phyloP scores from a whole-genome alignment of 345 rosid species.

The Mallotus nudiflorus region DNA sequence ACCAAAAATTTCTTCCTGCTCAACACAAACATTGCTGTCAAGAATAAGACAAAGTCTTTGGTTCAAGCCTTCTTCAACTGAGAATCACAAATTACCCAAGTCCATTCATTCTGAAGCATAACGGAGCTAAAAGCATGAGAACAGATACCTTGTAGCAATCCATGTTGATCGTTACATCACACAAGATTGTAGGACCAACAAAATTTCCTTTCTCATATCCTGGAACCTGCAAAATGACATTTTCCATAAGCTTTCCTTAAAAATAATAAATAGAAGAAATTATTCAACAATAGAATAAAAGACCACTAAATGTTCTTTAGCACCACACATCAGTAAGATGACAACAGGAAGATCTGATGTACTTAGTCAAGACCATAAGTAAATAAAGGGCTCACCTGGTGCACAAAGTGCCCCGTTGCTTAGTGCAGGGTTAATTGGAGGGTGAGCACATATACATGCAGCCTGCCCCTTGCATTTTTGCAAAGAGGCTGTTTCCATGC shows the following conservation, averaged over 20 bases:
- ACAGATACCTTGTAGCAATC: conserved; percentile 42
- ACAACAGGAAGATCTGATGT: not conserved
- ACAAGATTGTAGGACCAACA: conserved; percentile 44
- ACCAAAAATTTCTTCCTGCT: conserved; percentile 53
- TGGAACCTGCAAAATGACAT: conserved; percentile 34
- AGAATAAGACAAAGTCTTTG: conserved; percentile 27
- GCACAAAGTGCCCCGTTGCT: too few relatives aligned
- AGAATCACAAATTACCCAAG: conserved; percentile 25
- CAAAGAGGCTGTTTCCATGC: too few relatives aligned
- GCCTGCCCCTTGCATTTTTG: too few relatives aligned
- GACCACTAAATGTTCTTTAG: not conserved
- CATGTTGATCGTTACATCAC: conserved; percentile 40
- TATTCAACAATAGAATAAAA: conserved; percentile 6
- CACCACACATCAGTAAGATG: not conserved
- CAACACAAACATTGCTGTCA: conserved; percentile 38
- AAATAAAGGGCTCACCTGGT: too few relatives aligned
- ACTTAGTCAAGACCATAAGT: too few relatives aligned
- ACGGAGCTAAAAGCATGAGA: conserved; percentile 2
- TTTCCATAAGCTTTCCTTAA: not conserved
- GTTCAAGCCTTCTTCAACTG: conserved; percentile 32
- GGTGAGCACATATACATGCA: too few relatives aligned
- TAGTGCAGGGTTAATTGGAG: too few relatives aligned
- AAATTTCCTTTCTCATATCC: conserved; percentile 48
- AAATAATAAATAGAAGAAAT: not conserved
- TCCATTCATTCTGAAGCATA: conserved; percentile 15